Percentiles rank a stretch among this genome's conserved stretches.
Evolutionary conservation across 2,329 filamentous ascomycete species (phyloP).

Genomic region (Parafenestella ontariensis): DNA sequence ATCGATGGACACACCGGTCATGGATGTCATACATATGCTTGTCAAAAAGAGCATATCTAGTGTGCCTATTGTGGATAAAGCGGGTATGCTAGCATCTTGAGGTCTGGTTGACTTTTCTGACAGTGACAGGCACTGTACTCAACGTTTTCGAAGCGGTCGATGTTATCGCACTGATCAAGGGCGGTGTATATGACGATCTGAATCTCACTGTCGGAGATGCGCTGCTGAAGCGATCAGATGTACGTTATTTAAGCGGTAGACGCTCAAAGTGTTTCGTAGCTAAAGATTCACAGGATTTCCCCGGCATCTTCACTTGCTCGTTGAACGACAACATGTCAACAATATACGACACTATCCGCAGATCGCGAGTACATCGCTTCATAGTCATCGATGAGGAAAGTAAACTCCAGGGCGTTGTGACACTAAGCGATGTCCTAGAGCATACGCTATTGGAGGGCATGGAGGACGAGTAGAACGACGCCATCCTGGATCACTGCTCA

Average conservation of each 20-base stretch:
- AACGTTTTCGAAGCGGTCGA: slow-evolving; percentile 99
- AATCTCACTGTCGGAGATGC: slow-evolving; percentile 87
- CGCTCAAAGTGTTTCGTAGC: not conserved
- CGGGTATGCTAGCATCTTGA: slow-evolving; percentile 55
- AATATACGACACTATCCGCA: slow-evolving; percentile 95
- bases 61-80: slow-evolving; percentile 86
- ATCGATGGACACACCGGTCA: slow-evolving; percentile 86
- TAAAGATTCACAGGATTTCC: slow-evolving; percentile 72
- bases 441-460: slow-evolving; percentile 88
- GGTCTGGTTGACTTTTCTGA: slow-evolving; percentile 4
- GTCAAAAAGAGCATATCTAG: slow-evolving; percentile 94
- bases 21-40: slow-evolving; percentile 93
- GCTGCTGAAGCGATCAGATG: slow-evolving; percentile 80
- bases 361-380: slow-evolving; percentile 90
- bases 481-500: slow-evolving; percentile 5
- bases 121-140: slow-evolving; percentile 68
- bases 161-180: slow-evolving; percentile 94
- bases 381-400: slow-evolving; percentile 92
- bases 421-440: slow-evolving; percentile 93
- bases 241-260: slow-evolving; percentile 45
- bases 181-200: slow-evolving; percentile 89
- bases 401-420: slow-evolving; percentile 86
- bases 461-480: slow-evolving; percentile 50
- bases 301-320: slow-evolving; percentile 95
- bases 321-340: slow-evolving; percentile 91